These are phyloP conservation scores for Globisporangium solare DNA, from an alignment of 352 stramenopile genomes.

Conservation along the genomic window DNA sequence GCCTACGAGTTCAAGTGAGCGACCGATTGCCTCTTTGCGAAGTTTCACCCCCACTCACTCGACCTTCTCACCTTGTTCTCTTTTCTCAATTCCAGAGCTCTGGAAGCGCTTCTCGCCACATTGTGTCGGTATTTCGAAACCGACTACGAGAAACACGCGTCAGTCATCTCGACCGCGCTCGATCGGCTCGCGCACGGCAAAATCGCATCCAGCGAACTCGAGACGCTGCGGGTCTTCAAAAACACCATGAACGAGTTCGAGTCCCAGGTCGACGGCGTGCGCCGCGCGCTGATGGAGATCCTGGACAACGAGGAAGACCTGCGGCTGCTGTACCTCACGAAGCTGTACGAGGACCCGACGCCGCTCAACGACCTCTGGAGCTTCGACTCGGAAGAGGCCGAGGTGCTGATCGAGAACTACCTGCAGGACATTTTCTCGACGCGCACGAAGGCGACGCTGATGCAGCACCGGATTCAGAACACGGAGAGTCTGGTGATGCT, in stretches of 20 bases:
- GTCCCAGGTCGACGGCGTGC: constrained; percentile 55
- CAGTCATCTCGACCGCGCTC: constrained; percentile 39
- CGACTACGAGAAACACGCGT: constrained; percentile 43
- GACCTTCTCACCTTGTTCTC: background rate
- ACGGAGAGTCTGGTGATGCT: constrained; percentile 78
- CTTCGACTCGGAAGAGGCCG: constrained; percentile 58
- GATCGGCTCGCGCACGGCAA: constrained; percentile 46
- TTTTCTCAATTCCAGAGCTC: constrained; percentile 20
- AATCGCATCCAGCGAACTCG: constrained; percentile 44
- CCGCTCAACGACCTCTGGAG: constrained; percentile 39
- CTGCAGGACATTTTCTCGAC: constrained; percentile 70
- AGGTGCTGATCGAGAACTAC: constrained; percentile 54
- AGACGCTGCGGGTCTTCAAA: constrained; percentile 63
- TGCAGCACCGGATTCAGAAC: constrained; percentile 73
- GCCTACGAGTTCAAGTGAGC: constrained; percentile 70
- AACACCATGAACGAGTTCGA: constrained; percentile 73
- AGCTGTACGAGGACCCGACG: constrained; percentile 51
- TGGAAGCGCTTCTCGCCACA: constrained; percentile 53
- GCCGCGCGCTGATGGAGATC: constrained; percentile 56
- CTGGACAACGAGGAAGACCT: constrained; percentile 68
- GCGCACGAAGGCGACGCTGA: constrained; percentile 54
- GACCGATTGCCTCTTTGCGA: background rate
- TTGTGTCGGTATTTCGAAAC: constrained; percentile 46
- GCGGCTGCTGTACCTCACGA: constrained; percentile 53
- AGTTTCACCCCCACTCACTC: no score